Percentiles rank a stretch among this genome's conserved stretches.
These are phyloP conservation scores for Candida montana DNA, from an alignment of 805 yeast genomes.

Conservation along the genomic window DNA sequence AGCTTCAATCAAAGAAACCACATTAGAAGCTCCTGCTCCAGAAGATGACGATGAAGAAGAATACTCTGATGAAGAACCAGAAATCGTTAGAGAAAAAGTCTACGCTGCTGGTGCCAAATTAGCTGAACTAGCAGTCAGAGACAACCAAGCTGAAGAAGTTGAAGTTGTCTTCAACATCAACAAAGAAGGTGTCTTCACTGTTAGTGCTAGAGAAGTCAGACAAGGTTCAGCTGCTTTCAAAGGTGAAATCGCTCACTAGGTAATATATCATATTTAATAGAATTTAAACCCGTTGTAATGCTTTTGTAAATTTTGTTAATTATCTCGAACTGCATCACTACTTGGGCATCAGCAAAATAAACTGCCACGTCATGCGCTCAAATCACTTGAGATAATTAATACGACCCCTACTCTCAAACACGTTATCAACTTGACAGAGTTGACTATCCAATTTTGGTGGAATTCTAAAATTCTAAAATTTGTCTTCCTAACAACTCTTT, in stretches of 20 bases:
- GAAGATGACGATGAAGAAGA: constrained; percentile 47
- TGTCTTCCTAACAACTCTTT: too few species aligned
- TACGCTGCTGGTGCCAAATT: constrained; percentile 68
- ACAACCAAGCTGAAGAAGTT: constrained; percentile 59
- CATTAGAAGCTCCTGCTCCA: constrained; percentile 57
- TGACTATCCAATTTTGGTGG: too few species aligned
- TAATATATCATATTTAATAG: neutral
- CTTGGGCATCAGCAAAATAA: too few species aligned
- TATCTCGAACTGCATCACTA: too few species aligned
- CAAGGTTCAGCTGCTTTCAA: constrained; percentile 51
- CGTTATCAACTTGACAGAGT: too few species aligned
- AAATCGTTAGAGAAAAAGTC: constrained; percentile 68
- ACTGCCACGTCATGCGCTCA: too few species aligned
- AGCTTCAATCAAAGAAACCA: constrained; percentile 76
- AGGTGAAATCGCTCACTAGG: constrained; percentile 36
- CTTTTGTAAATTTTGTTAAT: neutral
- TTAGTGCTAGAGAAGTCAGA: constrained; percentile 59
- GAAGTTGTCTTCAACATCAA: constrained; percentile 55
- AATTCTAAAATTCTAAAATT: too few species aligned
- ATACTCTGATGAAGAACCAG: constrained; percentile 83
- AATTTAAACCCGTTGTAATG: neutral
- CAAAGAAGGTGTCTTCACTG: constrained; percentile 55
- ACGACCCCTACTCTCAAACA: too few species aligned
- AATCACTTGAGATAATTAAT: too few species aligned
- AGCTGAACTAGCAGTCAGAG: constrained; percentile 74